Evolutionary conservation across 2,329 filamentous ascomycete species (phyloP), one percentile per base, ranked within the genome.

Genomic region (Cladosporium oxysporum): DNA sequence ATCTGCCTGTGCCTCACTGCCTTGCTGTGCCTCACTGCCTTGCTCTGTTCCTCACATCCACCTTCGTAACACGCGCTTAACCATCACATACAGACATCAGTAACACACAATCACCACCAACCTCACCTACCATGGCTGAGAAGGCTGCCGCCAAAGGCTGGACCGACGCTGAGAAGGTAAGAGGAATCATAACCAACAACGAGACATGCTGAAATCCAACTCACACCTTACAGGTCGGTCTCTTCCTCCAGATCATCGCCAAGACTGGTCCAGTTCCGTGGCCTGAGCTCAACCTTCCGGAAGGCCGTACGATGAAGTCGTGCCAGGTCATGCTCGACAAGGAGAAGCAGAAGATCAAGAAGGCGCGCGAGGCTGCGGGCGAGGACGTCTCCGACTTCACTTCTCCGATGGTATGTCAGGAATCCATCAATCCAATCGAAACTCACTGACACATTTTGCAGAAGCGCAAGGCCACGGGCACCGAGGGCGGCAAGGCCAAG

Each of bases 91-190:
- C 41, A 23, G n/a, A 57, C 29, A 29, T 35, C 52, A 47, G 16
- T 28, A 58, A 31, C n/a, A 58, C 52, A 23, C 26, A 52, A 18
- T 21, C 23, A 37, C 37, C 29, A 58, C 29, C 49, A 55, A 47
- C 37, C 16, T 14, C 33, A 50, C n/a, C 7, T 49, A 72, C 52
- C 66, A 73, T 74, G 71, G 68, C 71, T 59, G 68, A 71, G 5
- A 65, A 58, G 31, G 57, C 57, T 31, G 67, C 62, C 41, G 58
- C 64, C 41, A 41, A 62, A 37, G 65, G 64, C 41, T 76, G 75
- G 74, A 75, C 70, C 58, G 75, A 76, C n/a, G 65, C 66, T 18
- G 73, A 76, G 64, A 76, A 75, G 72, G 74, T 74, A 44, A 31
- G 31, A 29, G 23, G 16, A n/a, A 33, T 11, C 28, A 26, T 33